Base-by-base conservation (phyloP, 768 basidiomycete species). In the Hericium alpestre region DNA sequence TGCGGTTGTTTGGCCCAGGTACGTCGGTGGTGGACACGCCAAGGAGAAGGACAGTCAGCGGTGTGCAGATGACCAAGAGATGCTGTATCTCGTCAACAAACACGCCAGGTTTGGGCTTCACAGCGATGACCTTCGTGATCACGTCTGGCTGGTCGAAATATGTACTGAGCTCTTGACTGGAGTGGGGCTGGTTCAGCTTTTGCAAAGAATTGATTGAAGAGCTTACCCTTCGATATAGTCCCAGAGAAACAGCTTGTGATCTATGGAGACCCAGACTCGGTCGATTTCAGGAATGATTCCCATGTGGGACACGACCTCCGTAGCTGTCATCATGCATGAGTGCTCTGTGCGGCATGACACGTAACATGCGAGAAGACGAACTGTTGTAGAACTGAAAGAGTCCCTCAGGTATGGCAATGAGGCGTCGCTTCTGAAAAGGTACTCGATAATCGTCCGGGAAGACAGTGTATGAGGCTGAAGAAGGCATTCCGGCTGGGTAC, bases 161-260 rank as follows among this genome's bases (percentile, higher is more conserved):
- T n/a, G 90, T 90, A 61, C 80, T 86, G 62, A 96, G 85, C 68
- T 93, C 91, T 69, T 89, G 85, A n/a, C 93, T 88, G 62, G 10
- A 57, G 46, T 23, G 53, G 48, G 56, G 60, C 62, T 43, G 55
- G 56, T 52, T 23, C 53, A 25, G n/a, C 11, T 2, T 9, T 38
- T 22, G 3, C 56, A 23, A 56, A 43, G 54, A 22, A 46, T 53
- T 12, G 54, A 41, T 4, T 39, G 39, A 58, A 11, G 23, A 43
- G 74, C 87, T 56, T 63, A 95, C 94, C 93, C 91, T 63, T 95
- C 90, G 38, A 84, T 74, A 68, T 96, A 99, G 70, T 99, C 93
- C 96, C 96, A 98, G 22, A 99, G 74, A 65, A 96, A 90, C 38
- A 99, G 76, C 64, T 91, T 90, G 69, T 93, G 85, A 72, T 97